A percentile compares a stretch with the other conserved stretches of the same genome.
These are phyloP conservation scores for Marasmius fiardii DNA, from an alignment of 1,284 basidiomycete species.

Conservation along the genomic window DNA sequence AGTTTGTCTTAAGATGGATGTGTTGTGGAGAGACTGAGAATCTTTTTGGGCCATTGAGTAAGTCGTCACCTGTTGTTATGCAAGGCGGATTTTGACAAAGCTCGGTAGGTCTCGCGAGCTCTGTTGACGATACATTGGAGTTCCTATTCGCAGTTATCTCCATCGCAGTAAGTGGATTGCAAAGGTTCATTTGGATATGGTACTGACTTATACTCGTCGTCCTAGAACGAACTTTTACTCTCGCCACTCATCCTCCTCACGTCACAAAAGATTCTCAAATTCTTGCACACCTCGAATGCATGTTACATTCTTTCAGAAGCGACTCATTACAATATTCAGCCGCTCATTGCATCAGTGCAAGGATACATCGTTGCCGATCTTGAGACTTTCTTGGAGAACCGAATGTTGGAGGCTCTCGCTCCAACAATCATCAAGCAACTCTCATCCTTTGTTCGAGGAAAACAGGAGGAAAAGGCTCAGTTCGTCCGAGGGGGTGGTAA, in stretches of 20 bases:
- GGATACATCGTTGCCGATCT: slow-evolving; percentile 82
- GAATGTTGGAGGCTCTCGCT: slow-evolving; percentile 77
- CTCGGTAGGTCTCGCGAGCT: slow-evolving; percentile 55
- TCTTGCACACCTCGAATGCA: slow-evolving; percentile 77
- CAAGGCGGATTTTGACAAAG: slow-evolving; percentile 2
- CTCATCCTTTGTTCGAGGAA: slow-evolving; percentile 51
- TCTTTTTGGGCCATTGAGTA: slow-evolving; percentile 74
- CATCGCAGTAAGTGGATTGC: slow-evolving; percentile 59
- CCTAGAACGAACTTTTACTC: slow-evolving; percentile 84
- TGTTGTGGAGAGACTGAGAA: slow-evolving; percentile 76
- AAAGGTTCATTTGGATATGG: neutral
- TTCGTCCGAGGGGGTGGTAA: slow-evolving; percentile 60
- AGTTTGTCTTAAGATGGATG: slow-evolving; percentile 75
- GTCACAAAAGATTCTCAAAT: slow-evolving; percentile 68
- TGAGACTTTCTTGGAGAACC: slow-evolving; percentile 84
- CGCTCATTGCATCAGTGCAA: slow-evolving; percentile 74
- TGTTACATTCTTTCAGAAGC: slow-evolving; percentile 84
- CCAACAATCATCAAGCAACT: slow-evolving; percentile 68
- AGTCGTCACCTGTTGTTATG: slow-evolving; percentile 24
- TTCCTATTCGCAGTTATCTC: slow-evolving; percentile 88
- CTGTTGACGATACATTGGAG: slow-evolving; percentile 78
- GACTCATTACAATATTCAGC: slow-evolving; percentile 70
- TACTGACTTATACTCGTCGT: neutral
- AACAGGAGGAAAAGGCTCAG: slow-evolving; percentile 69
- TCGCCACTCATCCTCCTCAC: slow-evolving; percentile 85